Evolutionary conservation across 2,329 filamentous ascomycete species (phyloP).

Genomic region (Ophidiomyces ophidiicola): DNA sequence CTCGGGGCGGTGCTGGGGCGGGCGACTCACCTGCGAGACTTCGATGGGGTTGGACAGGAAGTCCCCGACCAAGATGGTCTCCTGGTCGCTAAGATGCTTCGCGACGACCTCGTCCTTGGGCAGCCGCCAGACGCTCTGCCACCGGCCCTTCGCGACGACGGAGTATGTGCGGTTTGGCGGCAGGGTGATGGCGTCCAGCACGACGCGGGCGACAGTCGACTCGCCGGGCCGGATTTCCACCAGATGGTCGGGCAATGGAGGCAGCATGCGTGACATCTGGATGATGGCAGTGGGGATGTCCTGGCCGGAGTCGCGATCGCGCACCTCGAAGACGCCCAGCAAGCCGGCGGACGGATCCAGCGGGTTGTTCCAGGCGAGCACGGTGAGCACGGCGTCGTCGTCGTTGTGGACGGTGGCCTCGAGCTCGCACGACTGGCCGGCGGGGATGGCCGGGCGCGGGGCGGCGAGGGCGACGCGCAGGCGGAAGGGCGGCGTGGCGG

Average conservation of each 20-base stretch:
- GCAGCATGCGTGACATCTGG: constrained; percentile 26
- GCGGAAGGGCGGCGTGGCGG: constrained; percentile 10
- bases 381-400: constrained; percentile 19
- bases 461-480: constrained; percentile 15
- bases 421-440: constrained; percentile 14
- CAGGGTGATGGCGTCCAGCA: constrained; percentile 21
- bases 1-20: too few species aligned
- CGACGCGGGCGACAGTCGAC: constrained; percentile 18
- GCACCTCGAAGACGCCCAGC: constrained; percentile 22
- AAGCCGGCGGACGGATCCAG: constrained; percentile 26
- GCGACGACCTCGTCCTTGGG: constrained; percentile 18
- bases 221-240: constrained; percentile 22
- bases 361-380: constrained; percentile 30
- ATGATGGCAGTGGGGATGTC: constrained; percentile 22
- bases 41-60: constrained; percentile 20
- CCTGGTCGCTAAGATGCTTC: constrained; percentile 18
- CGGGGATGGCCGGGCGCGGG: constrained; percentile 14
- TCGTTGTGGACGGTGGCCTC: constrained; percentile 24
- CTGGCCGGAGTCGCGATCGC: constrained; percentile 18
- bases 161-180: constrained; percentile 24
- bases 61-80: constrained; percentile 16
- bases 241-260: constrained; percentile 22
- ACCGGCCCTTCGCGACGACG: constrained; percentile 24
- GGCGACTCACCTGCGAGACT: constrained; percentile 8
- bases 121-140: constrained; percentile 27